Conservation (phyloP, 805 yeast species). For the Suhomyces sp. region DNA sequence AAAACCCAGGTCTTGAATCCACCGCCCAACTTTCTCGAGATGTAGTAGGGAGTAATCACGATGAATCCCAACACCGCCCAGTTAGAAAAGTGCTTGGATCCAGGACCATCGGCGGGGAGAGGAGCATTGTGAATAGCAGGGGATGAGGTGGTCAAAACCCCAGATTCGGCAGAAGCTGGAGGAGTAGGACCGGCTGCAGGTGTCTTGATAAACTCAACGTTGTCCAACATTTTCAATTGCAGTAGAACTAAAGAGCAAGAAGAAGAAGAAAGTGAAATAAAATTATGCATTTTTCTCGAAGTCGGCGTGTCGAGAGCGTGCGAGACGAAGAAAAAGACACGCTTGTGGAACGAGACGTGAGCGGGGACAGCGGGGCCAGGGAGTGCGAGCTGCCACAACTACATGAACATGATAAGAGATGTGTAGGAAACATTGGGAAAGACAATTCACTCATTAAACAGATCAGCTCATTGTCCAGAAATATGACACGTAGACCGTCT, state of each 20-base stretch:
- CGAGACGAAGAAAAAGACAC: not conserved
- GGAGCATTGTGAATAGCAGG: slow-evolving; percentile 86
- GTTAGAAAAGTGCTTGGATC: slow-evolving; percentile 74
- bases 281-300: not conserved
- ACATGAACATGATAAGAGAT: not conserved
- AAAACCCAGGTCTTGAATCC: slow-evolving; percentile 68
- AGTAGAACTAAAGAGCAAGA: not conserved
- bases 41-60: slow-evolving; percentile 57
- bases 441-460: too few relatives aligned
- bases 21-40: slow-evolving; percentile 64
- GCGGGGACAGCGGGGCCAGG: not conserved
- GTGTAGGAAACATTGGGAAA: too few relatives aligned
- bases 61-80: slow-evolving; percentile 47
- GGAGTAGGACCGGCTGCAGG: slow-evolving; percentile 45
- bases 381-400: too few relatives aligned
- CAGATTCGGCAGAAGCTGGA: slow-evolving; percentile 31
- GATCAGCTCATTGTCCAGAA: not conserved
- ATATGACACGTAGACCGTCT: not conserved
- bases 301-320: not conserved
- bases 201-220: slow-evolving; percentile 57
- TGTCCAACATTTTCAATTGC: slow-evolving; percentile 28
- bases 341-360: not conserved
- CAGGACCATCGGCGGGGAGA: slow-evolving; percentile 89
- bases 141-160: slow-evolving; percentile 38
- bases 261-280: not conserved